These are phyloP conservation scores for Panicum miliaceum DNA, from an alignment of 176 grass and related monocot species.

Conservation along the genomic window DNA sequence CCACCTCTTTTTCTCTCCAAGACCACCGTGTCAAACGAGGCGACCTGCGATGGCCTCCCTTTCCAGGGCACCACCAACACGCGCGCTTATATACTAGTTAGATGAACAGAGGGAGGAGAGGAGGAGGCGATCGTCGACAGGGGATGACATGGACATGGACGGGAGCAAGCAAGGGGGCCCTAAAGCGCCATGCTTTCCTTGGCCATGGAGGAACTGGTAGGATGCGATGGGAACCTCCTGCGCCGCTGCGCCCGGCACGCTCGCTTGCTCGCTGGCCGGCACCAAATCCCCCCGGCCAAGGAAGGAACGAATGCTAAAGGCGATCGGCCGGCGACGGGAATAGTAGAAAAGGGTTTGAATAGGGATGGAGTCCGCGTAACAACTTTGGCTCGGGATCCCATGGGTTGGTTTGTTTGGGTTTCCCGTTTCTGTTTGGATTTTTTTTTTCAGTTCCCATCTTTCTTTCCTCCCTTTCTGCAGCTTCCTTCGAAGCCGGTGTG, in stretches of 20 bases:
- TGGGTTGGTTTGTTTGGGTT: background rate
- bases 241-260: background rate
- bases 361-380: constrained; percentile 39
- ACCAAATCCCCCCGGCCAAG: constrained; percentile 58
- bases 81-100: constrained; percentile 28
- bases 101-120: background rate
- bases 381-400: constrained; percentile 28
- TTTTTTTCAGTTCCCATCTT: background rate
- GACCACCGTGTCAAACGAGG: constrained; percentile 12
- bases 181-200: constrained; percentile 68
- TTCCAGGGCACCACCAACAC: constrained; percentile 4
- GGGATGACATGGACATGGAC: background rate
- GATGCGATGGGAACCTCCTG: background rate
- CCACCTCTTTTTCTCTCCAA: background rate
- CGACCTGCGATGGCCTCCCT: background rate
- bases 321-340: background rate
- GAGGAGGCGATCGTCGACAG: background rate
- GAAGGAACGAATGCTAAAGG: constrained; percentile 66
- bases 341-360: constrained; percentile 39
- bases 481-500: background rate
- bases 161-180: constrained; percentile 8
- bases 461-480: constrained; percentile 40
- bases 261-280: background rate
- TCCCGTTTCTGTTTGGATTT: background rate
- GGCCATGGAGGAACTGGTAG: constrained; percentile 60